Conservation (phyloP, 2,329 filamentous ascomycete genomes). For the Didymella arachidicola region DNA sequence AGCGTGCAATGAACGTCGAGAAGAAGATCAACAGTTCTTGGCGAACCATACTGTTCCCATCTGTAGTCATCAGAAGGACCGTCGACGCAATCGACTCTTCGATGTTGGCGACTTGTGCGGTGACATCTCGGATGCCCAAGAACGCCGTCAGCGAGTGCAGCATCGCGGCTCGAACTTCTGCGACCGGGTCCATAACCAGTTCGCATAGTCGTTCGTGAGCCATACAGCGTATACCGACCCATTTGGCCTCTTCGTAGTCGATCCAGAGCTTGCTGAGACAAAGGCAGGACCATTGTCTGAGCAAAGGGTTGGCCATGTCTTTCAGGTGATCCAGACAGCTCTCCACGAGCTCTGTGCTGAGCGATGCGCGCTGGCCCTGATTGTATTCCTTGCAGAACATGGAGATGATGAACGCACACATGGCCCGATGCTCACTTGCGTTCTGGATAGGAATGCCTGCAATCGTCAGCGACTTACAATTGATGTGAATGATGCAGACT, state of each 20-base stretch:
- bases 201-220: conserved; percentile 83
- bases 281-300: conserved; percentile 94
- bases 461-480: conserved; percentile 15
- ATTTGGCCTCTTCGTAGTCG: conserved; percentile 90
- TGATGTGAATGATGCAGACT: background rate
- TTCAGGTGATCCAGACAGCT: conserved; percentile 84
- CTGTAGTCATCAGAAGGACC: conserved; percentile 87
- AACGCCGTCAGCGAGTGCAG: conserved; percentile 93
- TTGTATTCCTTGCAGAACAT: conserved; percentile 97
- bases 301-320: conserved; percentile 84
- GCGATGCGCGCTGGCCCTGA: conserved; percentile 89
- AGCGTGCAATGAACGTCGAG: conserved; percentile 87
- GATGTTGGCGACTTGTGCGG: conserved; percentile 86
- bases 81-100: conserved; percentile 92
- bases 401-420: conserved; percentile 97
- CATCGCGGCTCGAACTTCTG: conserved; percentile 93
- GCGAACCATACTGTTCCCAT: conserved; percentile 92
- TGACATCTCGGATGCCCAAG: conserved; percentile 89
- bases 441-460: conserved; percentile 81
- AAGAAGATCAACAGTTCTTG: conserved; percentile 94
- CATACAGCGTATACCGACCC: conserved; percentile 88
- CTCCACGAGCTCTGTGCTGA: conserved; percentile 87
- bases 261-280: conserved; percentile 96
- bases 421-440: conserved; percentile 92
- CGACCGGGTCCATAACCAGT: conserved; percentile 83